Base-by-base conservation (phyloP, 2,329 filamentous ascomycete genomes). In the Cryoendolithus antarcticus region DNA sequence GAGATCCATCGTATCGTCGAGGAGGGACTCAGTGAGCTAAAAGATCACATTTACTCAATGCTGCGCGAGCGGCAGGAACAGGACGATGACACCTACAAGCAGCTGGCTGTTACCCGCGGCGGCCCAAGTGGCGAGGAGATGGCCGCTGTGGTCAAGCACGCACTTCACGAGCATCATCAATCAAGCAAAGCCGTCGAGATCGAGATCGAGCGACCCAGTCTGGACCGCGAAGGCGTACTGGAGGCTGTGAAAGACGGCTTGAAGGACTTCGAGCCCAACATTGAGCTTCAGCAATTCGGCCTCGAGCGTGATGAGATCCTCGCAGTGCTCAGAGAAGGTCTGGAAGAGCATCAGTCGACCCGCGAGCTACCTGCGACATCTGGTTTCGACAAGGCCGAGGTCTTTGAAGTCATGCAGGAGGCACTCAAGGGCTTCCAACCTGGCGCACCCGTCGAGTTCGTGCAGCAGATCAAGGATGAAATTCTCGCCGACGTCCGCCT, bases 181-280 rank as follows among this genome's bases (percentile, higher is more conserved):
- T 27, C 24, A 27, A 44, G 38, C 35, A 37, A 42, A 11, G 8
- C 67, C 2, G 48, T 59, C 67, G 35, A 37, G 8, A 12, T 42
- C 10, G 40, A 28, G 6, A 32, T 32, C 2, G 32, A 27, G 6
- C 35, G 27, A 29, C 31, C 40, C 10, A 29, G 31, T 10, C 37
- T 64, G 60, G 34, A 66, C 62, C 30, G 64, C 62, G 85, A 94
- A 35, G 85, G 93, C 42, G 84, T 96, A 29, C 73, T 96, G 2
- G 74, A 82, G 21, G 86, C 88, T 3, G 82, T 96, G 9, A 79
- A 80, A 49, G 86, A 94, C 50, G 89, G 88, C 1, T 93, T 86
- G 77, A 89, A 95, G 56, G 84, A 79, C 39, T 93, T 93, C 63
- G 93, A 93, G 62, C 89, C 89, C 1, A 86, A 95, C 51, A 86